Evolutionary conservation across 345 rosid genomes (phyloP).

Genomic region (Syzygium oleosum): DNA sequence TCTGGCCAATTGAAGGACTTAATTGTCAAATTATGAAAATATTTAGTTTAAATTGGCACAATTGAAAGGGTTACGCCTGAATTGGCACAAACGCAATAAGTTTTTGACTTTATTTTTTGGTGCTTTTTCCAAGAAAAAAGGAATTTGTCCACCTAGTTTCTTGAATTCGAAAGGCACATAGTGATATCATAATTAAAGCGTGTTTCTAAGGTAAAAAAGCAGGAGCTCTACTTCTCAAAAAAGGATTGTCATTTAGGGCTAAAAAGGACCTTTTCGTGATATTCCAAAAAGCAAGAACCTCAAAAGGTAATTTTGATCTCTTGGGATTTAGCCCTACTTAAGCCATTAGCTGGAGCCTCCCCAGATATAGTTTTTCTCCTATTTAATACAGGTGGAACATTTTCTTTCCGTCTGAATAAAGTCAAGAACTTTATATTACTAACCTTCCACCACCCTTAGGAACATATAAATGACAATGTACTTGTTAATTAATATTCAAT

Average conservation of each 20-base stretch:
- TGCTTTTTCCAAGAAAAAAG: background rate
- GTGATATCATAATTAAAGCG: background rate
- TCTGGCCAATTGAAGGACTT: too few species aligned
- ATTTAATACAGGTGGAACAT: constrained; percentile 6
- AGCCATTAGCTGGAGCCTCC: constrained; percentile 42
- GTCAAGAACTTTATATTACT: constrained; percentile 28
- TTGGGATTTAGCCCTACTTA: constrained; percentile 37
- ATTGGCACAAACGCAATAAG: too few species aligned
- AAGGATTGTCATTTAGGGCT: constrained; percentile 17
- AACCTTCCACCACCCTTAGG: constrained; percentile 22
- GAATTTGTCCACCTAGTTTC: background rate
- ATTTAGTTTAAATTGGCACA: too few species aligned
- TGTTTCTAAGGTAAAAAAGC: background rate
- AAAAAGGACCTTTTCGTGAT: constrained; percentile 71
- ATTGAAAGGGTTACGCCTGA: too few species aligned
- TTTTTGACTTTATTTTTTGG: too few species aligned
- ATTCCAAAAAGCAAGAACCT: constrained; percentile 33
- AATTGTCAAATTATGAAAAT: too few species aligned
- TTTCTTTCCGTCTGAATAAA: constrained; percentile 37
- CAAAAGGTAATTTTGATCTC: constrained; percentile 41
- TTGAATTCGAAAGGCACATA: background rate
- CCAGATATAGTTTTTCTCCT: constrained; percentile 17
- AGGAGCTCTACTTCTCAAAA: background rate
- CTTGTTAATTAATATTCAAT: constrained; percentile 16
- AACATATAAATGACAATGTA: constrained; percentile 14